Evolutionary conservation across 2,329 filamentous ascomycete genomes (phyloP).

Genomic region (Hypoxylon sp.): DNA sequence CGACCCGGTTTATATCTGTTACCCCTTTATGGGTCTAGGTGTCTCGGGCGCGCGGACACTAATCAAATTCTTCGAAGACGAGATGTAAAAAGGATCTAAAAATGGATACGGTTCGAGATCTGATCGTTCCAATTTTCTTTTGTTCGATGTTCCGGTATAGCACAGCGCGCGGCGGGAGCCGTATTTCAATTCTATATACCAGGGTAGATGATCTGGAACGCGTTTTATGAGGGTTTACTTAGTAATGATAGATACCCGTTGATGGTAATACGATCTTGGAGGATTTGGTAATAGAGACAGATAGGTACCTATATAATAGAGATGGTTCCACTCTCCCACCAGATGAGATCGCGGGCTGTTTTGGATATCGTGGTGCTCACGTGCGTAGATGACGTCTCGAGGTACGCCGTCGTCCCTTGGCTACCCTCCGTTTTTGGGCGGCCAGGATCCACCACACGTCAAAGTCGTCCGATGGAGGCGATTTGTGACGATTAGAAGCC

Average conservation of each 20-base stretch:
- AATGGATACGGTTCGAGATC: background rate
- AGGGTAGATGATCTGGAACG: conserved; percentile 36
- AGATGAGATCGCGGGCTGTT: background rate
- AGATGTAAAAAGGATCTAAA: conserved; percentile 47
- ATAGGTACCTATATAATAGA: conserved; percentile 20
- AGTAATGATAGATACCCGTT: conserved; percentile 41
- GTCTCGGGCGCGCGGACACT: conserved; percentile 87
- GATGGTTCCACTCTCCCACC: background rate
- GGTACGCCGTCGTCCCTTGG: background rate
- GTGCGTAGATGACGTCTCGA: conserved; percentile 9
- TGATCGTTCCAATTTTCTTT: conserved; percentile 5
- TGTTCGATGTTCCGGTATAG: conserved; percentile 11
- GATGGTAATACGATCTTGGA: conserved; percentile 22
- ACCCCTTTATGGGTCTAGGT: conserved; percentile 87
- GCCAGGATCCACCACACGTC: conserved; percentile 2
- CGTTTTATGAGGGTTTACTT: conserved; percentile 21
- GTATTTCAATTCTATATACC: conserved; percentile 30
- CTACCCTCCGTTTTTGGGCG: background rate
- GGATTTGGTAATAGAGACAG: conserved; percentile 14
- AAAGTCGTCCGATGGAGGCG: background rate
- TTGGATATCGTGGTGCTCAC: background rate
- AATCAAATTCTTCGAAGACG: conserved; percentile 88
- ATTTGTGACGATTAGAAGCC: background rate
- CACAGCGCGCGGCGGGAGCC: conserved; percentile 7
- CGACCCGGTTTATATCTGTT: conserved; percentile 90